phyloP scores from a whole-genome alignment of 1,284 basidiomycete genomes.

The Apiotrichum mycotoxinovorans region DNA sequence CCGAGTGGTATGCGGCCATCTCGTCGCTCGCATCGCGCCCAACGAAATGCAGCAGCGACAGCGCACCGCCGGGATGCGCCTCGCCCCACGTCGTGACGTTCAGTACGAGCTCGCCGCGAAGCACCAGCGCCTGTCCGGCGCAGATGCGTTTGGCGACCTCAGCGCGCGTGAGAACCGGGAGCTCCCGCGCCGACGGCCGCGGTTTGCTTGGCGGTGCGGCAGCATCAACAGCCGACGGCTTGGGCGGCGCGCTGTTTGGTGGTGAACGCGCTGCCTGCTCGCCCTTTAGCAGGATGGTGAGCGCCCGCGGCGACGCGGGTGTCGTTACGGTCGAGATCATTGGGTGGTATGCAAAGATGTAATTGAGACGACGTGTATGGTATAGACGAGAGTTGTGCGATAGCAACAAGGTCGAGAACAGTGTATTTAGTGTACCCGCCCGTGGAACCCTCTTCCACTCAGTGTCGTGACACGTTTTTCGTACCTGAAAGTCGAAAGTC shows the following conservation, averaged over 20 bases:
- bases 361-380: too few species aligned
- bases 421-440: too few species aligned
- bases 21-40: constrained; percentile 94
- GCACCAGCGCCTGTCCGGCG: constrained; percentile 71
- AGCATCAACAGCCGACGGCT: not conserved
- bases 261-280: not conserved
- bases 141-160: constrained; percentile 57
- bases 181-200: not conserved
- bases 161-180: constrained; percentile 21
- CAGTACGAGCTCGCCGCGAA: constrained; percentile 73
- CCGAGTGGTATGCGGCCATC: constrained; percentile 85
- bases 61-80: constrained; percentile 82
- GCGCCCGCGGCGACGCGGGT: not conserved
- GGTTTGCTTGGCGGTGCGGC: not conserved
- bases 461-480: too few species aligned
- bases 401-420: too few species aligned
- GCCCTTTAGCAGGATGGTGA: not conserved
- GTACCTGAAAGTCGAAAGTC: too few species aligned
- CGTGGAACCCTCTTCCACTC: too few species aligned
- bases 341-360: not conserved
- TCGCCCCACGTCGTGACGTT: constrained; percentile 78
- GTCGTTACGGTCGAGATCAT: constrained; percentile 2
- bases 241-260: not conserved
- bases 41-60: constrained; percentile 90
- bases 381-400: not conserved